A percentile compares a stretch with the other conserved stretches of the same genome.
These are phyloP conservation scores for Botryobasidium botryosum DNA, from an alignment of 768 basidiomycete genomes.

Conservation along the genomic window DNA sequence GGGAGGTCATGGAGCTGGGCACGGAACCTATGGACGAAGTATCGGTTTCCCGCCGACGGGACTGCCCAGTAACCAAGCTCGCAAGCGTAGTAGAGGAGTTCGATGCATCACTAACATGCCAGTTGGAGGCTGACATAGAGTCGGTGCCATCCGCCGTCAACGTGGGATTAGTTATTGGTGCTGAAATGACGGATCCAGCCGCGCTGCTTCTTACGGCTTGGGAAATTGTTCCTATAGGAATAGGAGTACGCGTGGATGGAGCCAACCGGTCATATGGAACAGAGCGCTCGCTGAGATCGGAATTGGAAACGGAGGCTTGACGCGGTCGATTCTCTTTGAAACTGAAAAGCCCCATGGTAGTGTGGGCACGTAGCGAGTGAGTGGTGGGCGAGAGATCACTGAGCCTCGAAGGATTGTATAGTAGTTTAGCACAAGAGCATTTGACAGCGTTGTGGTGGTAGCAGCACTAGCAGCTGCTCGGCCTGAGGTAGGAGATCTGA, in stretches of 20 bases:
- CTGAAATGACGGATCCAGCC: conserved; percentile 37
- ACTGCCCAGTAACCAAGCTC: not conserved
- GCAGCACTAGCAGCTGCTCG: no score
- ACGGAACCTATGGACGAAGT: conserved; percentile 8
- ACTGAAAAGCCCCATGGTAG: no score
- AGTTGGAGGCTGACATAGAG: no score
- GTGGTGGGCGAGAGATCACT: no score
- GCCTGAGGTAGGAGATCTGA: no score
- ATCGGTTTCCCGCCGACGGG: conserved; percentile 4
- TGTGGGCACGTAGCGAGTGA: no score
- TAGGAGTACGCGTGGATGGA: conserved; percentile 38
- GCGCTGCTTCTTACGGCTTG: conserved; percentile 33
- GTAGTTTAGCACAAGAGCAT: no score
- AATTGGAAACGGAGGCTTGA: conserved; percentile 38
- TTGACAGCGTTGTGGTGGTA: no score
- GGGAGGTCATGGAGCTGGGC: conserved; percentile 1
- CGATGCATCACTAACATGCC: conserved; percentile 19
- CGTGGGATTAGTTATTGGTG: conserved; percentile 69
- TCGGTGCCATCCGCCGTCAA: conserved; percentile 57
- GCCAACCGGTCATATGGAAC: conserved; percentile 57
- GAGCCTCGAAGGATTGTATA: no score
- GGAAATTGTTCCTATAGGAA: conserved; percentile 36
- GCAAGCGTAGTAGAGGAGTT: conserved; percentile 5
- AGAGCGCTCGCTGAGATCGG: conserved; percentile 44
- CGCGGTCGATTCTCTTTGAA: conserved; percentile 45